These are phyloP conservation scores for Schoenoplectus tabernaemontani DNA, from an alignment of 202 grass and related monocot genomes.

Conservation along the genomic window DNA sequence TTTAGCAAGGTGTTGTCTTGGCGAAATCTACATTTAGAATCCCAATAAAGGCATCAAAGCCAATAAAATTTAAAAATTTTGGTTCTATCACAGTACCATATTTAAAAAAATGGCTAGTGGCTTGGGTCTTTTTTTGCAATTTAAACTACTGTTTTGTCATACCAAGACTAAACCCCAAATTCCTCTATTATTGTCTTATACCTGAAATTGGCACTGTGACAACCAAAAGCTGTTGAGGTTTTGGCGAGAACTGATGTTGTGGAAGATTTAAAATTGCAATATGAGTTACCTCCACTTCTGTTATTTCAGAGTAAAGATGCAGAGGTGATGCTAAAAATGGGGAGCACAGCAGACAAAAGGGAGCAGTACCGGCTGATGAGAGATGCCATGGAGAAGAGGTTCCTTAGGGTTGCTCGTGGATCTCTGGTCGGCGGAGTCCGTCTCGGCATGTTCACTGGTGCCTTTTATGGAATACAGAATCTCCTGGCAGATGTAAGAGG, in stretches of 20 bases:
- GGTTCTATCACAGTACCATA: background rate
- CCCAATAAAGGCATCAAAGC: background rate
- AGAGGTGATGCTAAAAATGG: constrained; percentile 96
- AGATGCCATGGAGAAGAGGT: constrained; percentile 91
- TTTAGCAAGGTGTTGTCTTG: background rate
- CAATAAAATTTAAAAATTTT: background rate
- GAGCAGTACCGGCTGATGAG: constrained; percentile 97
- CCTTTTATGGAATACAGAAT: constrained; percentile 76
- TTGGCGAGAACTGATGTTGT: background rate
- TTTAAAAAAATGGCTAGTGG: background rate
- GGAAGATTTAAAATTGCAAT: background rate
- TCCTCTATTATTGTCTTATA: background rate
- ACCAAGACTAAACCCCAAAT: background rate
- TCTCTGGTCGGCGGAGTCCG: constrained; percentile 71
- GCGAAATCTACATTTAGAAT: background rate
- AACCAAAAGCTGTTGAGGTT: background rate
- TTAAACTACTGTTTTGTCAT: background rate
- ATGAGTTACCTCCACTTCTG: background rate
- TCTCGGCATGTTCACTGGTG: constrained; percentile 72
- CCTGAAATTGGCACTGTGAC: background rate
- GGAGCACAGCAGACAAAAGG: constrained; percentile 80
- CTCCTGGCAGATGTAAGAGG: constrained; percentile 60
- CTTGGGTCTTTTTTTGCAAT: background rate
- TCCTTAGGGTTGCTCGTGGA: constrained; percentile 57
- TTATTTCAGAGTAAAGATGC: constrained; percentile 83